These are phyloP conservation scores for Aureobasidium sp. DNA, from an alignment of 2,329 filamentous ascomycete genomes.

Conservation along the genomic window DNA sequence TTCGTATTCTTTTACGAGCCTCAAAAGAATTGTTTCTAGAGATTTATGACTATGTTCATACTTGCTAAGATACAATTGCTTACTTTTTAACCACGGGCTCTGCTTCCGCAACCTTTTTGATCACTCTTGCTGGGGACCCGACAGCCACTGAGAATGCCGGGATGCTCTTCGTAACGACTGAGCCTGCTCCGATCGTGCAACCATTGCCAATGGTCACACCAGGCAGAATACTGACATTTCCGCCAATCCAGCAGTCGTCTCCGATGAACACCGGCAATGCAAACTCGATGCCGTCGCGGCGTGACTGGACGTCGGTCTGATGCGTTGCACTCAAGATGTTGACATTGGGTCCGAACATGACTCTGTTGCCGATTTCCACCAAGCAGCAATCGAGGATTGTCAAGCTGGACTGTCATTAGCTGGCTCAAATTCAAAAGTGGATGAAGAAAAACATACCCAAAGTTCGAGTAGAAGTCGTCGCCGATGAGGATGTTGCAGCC, in stretches of 20 bases:
- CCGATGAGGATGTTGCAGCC: conserved; percentile 59
- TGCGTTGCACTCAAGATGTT: conserved; percentile 48
- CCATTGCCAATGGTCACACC: conserved; percentile 74
- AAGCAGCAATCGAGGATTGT: conserved; percentile 48
- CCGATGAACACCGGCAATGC: conserved; percentile 52
- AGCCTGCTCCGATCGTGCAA: conserved; percentile 68
- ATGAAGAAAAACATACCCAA: conserved; percentile 32
- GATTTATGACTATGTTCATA: neutral
- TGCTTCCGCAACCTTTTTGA: conserved; percentile 26
- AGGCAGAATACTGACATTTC: conserved; percentile 62
- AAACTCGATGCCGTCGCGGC: conserved; percentile 44
- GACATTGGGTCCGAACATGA: conserved; percentile 48
- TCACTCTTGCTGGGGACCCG: conserved; percentile 32
- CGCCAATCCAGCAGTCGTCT: conserved; percentile 75
- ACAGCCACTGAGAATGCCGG: conserved; percentile 33
- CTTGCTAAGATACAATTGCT: neutral
- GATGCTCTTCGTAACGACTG: conserved; percentile 67
- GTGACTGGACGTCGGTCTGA: conserved; percentile 43
- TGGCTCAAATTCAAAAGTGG: neutral
- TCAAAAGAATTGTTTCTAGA: neutral
- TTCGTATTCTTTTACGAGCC: neutral
- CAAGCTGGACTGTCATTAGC: conserved; percentile 19
- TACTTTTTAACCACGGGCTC: neutral
- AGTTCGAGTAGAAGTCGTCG: conserved; percentile 57
- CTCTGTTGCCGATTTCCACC: conserved; percentile 46